Base-by-base conservation (phyloP, 2,329 filamentous ascomycete genomes). In the Fusarium musae region DNA sequence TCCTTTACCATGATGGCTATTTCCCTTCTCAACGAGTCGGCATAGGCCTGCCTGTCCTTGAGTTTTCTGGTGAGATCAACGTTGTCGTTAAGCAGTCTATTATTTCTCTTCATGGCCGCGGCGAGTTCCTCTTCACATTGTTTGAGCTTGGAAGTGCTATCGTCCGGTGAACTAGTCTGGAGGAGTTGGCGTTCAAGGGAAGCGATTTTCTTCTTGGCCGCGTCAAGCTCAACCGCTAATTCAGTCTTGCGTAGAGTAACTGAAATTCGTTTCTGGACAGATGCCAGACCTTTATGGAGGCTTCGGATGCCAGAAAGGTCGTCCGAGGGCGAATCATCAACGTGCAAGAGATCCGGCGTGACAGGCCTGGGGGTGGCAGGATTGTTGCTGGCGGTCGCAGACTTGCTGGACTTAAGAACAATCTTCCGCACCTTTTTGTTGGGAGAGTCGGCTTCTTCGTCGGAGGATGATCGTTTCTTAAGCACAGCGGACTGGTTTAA, bases 361-460 rank as follows among this genome's bases (percentile, higher is more conserved):
- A 42, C 43, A 50, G 36, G 17, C 12, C 60, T 56, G 21, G 19
- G 19, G 21, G 44, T 36, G 21, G 46, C 19, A 40, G 39, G 5
- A 13, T 39, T 15, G 19, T 21, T 49, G 21, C 47, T 21, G 32
- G 32, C 12, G 30, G 44, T 21, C 17, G 32, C 10, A 23, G 47
- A 57, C 17, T 32, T 54, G 16, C 28, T 66, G 43, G 32, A 36
- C 46, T 66, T 70, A 16, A 66, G 30, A 34, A 56, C 15, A 30
- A 66, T 26, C 26, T 43, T 71, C 4, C 69, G 69, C 9, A 46
- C 8, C 39, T 62, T 72, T 46, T 70, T 72, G 17, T 15, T 21
- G 6, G 56, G 65, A 26, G 65, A 66, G 17, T 40, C 46, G 32
- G 34, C 42, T 21, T 57, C 46, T 26, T 36, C 37, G 19, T 52